phyloP scores from a whole-genome alignment of 768 basidiomycete species.

The Mrakia gelida region DNA sequence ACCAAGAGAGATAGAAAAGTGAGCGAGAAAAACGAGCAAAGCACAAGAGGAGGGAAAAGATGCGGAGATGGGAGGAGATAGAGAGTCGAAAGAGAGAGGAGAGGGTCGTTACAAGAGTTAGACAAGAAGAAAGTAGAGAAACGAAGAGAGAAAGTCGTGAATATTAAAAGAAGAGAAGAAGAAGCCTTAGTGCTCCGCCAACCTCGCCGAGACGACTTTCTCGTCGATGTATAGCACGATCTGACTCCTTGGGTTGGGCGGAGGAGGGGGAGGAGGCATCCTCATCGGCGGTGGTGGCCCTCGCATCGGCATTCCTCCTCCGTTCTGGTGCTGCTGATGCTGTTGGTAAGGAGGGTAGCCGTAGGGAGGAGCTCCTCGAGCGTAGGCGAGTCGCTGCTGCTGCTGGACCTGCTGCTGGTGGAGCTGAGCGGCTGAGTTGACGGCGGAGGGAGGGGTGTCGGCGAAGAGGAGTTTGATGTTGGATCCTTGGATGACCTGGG shows the following conservation, averaged over 20 bases:
- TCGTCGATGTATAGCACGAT: constrained; percentile 31
- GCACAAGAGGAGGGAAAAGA: not conserved
- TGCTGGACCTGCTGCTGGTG: constrained; percentile 48
- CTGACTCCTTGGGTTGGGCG: constrained; percentile 21
- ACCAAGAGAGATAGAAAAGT: not conserved
- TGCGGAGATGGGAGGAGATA: constrained; percentile 5
- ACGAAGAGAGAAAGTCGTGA: not conserved
- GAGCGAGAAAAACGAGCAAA: not conserved
- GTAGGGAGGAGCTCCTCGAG: constrained; percentile 15
- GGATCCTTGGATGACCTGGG: constrained; percentile 68
- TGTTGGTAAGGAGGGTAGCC: constrained; percentile 3
- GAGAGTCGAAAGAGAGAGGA: not conserved
- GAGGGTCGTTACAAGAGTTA: too few relatives aligned
- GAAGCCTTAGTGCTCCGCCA: not conserved
- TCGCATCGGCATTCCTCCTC: not conserved
- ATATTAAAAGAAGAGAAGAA: not conserved
- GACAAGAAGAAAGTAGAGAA: not conserved
- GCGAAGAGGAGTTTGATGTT: constrained; percentile 87
- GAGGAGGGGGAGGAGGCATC: constrained; percentile 29
- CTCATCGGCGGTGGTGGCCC: constrained; percentile 19
- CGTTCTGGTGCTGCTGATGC: not conserved
- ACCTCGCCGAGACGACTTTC: not conserved
- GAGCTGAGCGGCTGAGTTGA: constrained; percentile 52
- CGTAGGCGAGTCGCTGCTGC: constrained; percentile 27
- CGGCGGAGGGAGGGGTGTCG: constrained; percentile 81